These are phyloP conservation scores for Pelargonium nanum DNA, from an alignment of 345 rosid species.

Conservation along the genomic window DNA sequence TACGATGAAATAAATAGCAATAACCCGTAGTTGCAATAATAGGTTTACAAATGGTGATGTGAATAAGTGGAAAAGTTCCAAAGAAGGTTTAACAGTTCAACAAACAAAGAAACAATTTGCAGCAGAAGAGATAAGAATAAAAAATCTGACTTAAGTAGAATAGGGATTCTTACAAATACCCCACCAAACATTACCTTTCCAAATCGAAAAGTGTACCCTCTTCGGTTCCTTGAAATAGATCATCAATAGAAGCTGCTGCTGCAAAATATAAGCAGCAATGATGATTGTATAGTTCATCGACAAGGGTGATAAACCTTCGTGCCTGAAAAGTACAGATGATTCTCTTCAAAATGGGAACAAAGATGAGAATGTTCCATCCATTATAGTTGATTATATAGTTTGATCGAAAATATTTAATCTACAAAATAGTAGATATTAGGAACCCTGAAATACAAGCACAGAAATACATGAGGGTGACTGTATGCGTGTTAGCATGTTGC, in stretches of 20 bases:
- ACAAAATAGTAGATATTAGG: background rate
- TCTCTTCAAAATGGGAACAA: background rate
- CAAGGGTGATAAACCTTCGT: slow-evolving; percentile 85
- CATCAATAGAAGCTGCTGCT: slow-evolving; percentile 72
- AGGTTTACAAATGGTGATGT: background rate
- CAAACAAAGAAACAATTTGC: too few relatives aligned
- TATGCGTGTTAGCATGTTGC: too few relatives aligned
- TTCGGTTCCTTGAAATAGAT: slow-evolving; percentile 88
- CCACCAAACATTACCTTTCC: slow-evolving; percentile 43
- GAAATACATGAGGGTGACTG: too few relatives aligned
- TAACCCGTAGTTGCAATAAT: background rate
- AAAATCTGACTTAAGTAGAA: background rate
- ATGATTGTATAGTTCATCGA: slow-evolving; percentile 89
- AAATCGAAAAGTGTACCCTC: slow-evolving; percentile 83
- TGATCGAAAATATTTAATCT: background rate
- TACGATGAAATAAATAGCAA: background rate
- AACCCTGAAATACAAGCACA: too few relatives aligned
- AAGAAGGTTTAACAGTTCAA: too few relatives aligned
- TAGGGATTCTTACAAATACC: background rate
- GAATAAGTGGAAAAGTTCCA: background rate
- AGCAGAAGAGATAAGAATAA: background rate
- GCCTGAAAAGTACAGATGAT: slow-evolving; percentile 39
- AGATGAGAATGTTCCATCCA: background rate
- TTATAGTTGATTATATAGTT: background rate
- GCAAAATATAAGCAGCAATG: slow-evolving; percentile 68